Evolutionary conservation across 305 asterid genomes (phyloP).

Genomic region (Withania somnifera): DNA sequence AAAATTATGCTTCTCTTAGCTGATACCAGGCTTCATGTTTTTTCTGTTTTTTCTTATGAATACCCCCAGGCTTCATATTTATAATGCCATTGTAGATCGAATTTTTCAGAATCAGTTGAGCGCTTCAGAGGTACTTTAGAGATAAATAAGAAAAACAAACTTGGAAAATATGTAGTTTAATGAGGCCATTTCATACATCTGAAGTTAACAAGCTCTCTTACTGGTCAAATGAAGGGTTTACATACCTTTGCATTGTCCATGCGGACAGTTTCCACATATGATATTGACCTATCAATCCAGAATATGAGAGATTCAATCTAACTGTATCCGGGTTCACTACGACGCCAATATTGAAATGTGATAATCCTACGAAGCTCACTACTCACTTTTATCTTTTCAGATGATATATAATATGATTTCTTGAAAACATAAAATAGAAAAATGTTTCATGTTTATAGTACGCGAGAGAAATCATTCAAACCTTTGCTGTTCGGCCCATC

Average conservation of each 20-base stretch:
- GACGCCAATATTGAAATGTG: background rate
- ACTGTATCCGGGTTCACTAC: background rate
- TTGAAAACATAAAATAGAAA: background rate
- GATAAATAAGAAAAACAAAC: background rate
- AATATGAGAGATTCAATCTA: background rate
- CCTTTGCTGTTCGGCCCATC: slow-evolving; percentile 95
- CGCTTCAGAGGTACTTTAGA: background rate
- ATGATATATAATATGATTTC: background rate
- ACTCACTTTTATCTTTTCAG: background rate
- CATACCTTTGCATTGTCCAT: slow-evolving; percentile 77
- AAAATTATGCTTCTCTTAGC: background rate
- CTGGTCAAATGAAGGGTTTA: slow-evolving; percentile 6
- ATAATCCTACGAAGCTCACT: background rate
- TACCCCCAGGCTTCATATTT: background rate
- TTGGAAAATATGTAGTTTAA: background rate
- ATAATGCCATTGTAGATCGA: background rate
- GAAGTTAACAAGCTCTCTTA: background rate
- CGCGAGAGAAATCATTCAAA: slow-evolving; percentile 22
- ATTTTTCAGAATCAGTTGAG: background rate
- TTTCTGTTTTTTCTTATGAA: background rate
- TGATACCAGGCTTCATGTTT: background rate
- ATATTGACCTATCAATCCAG: slow-evolving; percentile 56
- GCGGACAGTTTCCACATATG: slow-evolving; percentile 77
- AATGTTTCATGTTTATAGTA: background rate
- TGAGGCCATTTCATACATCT: background rate